A percentile compares a stretch with the other conserved stretches of the same genome.
These are phyloP conservation scores for Salix suchowensis DNA, from an alignment of 345 rosid genomes.

Conservation along the genomic window DNA sequence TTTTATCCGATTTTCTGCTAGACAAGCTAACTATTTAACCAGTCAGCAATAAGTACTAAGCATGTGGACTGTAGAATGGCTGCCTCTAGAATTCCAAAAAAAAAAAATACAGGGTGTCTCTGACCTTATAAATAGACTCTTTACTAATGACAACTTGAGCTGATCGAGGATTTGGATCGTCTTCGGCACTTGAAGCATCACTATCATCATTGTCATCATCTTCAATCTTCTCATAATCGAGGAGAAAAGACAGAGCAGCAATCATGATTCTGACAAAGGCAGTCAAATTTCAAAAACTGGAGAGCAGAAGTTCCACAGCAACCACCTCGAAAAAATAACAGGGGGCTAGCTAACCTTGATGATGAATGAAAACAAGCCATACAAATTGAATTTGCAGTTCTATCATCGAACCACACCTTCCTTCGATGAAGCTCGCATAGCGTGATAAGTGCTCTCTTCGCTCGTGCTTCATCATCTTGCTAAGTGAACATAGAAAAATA, in stretches of 20 bases:
- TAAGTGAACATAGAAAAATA: constrained; percentile 20
- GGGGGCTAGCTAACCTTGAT: constrained; percentile 45
- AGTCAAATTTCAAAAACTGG: constrained; percentile 3
- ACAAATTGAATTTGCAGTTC: constrained; percentile 91
- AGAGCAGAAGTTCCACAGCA: background rate
- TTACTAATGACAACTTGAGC: constrained; percentile 51
- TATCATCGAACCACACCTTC: constrained; percentile 85
- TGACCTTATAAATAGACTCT: constrained; percentile 81
- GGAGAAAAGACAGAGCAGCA: constrained; percentile 71
- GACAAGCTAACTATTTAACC: background rate
- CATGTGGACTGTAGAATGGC: background rate
- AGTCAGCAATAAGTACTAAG: background rate
- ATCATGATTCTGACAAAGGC: constrained; percentile 65
- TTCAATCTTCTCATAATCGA: constrained; percentile 81
- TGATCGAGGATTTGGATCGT: constrained; percentile 42
- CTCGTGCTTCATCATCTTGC: constrained; percentile 78
- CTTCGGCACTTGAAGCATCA: constrained; percentile 58
- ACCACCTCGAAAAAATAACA: background rate
- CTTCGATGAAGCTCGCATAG: constrained; percentile 74
- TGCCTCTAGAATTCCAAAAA: background rate
- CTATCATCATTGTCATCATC: constrained; percentile 65
- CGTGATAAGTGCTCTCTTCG: constrained; percentile 68
- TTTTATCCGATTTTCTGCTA: background rate
- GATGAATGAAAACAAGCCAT: constrained; percentile 81
- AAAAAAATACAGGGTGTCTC: background rate